Conservation (phyloP, 2,329 filamentous ascomycete genomes). For the Coniochaeta prunicola region DNA sequence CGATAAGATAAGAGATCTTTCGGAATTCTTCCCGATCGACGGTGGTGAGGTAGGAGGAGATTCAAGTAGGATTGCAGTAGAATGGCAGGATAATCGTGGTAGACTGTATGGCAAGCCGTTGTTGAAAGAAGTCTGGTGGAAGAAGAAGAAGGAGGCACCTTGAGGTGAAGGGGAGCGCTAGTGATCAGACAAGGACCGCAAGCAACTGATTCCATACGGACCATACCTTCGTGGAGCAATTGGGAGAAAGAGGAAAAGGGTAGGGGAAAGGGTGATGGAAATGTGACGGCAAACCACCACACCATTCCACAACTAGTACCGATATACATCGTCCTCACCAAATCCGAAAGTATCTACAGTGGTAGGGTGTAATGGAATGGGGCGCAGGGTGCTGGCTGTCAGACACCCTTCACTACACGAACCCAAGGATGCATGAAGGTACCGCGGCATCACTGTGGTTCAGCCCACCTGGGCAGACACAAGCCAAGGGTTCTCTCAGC, state of each 20-base stretch:
- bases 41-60: not conserved
- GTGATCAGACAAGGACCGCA: not conserved
- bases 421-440: not conserved
- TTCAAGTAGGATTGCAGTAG: not conserved
- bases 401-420: not conserved
- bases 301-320: not conserved
- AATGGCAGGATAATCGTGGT: not conserved
- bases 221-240: not conserved
- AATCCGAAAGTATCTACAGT: not conserved
- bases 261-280: not conserved
- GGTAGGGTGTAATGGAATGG: not conserved
- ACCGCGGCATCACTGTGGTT: conserved; percentile 2
- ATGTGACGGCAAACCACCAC: not conserved
- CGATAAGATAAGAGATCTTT: not conserved
- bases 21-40: not conserved
- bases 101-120: not conserved
- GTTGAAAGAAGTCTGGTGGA: not conserved
- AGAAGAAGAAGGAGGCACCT: not conserved
- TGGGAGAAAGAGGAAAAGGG: not conserved
- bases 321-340: not conserved
- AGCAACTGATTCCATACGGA: not conserved
- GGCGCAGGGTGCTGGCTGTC: not conserved
- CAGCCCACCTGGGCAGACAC: conserved; percentile 1
- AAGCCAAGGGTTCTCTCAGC: not conserved
- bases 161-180: not conserved